Conservation (phyloP, 2,329 filamentous ascomycete genomes). For the Zalaria sp. region DNA sequence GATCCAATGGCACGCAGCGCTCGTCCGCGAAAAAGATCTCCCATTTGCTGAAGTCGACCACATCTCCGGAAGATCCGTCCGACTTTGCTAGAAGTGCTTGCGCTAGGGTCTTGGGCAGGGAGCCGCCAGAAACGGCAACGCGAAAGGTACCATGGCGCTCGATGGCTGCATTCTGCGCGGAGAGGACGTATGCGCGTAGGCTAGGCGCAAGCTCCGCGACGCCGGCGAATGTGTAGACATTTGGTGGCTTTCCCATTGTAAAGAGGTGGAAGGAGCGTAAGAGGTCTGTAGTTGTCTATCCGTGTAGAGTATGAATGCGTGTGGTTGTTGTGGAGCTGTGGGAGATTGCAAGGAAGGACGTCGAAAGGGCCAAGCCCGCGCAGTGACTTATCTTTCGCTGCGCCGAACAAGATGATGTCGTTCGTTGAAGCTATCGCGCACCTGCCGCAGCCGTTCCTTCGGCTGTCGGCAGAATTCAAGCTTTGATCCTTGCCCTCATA, state of each 20-base stretch:
- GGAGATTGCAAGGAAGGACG: no score
- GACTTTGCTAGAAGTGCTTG: constrained; percentile 55
- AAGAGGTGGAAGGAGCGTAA: no score
- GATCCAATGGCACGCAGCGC: constrained; percentile 80
- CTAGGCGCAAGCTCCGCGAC: constrained; percentile 60
- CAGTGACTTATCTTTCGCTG: no score
- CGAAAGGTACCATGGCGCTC: constrained; percentile 75
- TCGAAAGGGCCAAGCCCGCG: no score
- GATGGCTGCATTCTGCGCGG: constrained; percentile 67
- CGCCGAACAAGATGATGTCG: no score
- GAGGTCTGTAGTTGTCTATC: no score
- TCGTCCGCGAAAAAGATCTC: constrained; percentile 98
- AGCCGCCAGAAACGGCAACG: constrained; percentile 85
- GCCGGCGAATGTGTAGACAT: constrained; percentile 67
- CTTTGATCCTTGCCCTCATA: no score
- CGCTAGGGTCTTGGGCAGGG: constrained; percentile 75
- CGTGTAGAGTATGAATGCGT: no score
- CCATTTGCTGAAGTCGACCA: constrained; percentile 71
- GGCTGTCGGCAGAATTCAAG: no score
- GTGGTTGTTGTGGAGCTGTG: no score
- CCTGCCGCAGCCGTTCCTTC: no score
- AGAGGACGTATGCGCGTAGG: constrained; percentile 70
- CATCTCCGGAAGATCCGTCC: constrained; percentile 42
- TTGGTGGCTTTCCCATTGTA: constrained; percentile 27
- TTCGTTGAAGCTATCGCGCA: no score